phyloP scores from a whole-genome alignment of 2,329 filamentous ascomycete genomes.

The Gaeumannomyces sp. region DNA sequence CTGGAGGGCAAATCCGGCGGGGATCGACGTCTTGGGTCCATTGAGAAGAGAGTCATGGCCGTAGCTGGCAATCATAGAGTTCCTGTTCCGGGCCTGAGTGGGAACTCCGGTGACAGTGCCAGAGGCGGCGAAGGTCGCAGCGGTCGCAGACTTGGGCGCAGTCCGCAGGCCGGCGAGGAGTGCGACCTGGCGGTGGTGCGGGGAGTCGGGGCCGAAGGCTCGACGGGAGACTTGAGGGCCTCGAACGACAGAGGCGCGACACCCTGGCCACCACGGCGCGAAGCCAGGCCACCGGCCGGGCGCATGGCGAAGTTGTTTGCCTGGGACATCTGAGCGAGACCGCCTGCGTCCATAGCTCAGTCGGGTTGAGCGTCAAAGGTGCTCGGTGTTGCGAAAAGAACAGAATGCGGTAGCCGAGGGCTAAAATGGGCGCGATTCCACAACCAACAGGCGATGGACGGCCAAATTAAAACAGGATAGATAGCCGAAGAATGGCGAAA shows the following conservation, averaged over 20 bases:
- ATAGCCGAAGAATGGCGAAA: slow-evolving; percentile 2
- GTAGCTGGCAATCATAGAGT: slow-evolving; percentile 33
- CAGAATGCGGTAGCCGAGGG: neutral
- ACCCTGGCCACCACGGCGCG: slow-evolving; percentile 74
- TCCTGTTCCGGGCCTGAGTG: slow-evolving; percentile 37
- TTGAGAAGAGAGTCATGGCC: slow-evolving; percentile 38
- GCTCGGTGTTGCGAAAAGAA: slow-evolving; percentile 5
- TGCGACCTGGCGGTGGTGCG: slow-evolving; percentile 85
- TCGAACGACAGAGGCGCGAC: slow-evolving; percentile 87
- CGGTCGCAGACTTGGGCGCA: slow-evolving; percentile 78
- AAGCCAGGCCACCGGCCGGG: slow-evolving; percentile 75
- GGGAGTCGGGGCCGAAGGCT: slow-evolving; percentile 69
- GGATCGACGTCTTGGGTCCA: slow-evolving; percentile 53
- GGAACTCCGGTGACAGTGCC: slow-evolving; percentile 21
- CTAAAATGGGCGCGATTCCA: slow-evolving; percentile 8
- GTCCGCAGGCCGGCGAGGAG: slow-evolving; percentile 89
- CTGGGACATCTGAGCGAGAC: slow-evolving; percentile 99
- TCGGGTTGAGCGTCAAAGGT: slow-evolving; percentile 11
- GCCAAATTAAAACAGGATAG: slow-evolving; percentile 6
- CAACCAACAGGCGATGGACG: slow-evolving; percentile 2
- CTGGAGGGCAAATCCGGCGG: slow-evolving; percentile 34
- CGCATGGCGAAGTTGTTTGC: slow-evolving; percentile 71
- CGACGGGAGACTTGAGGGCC: slow-evolving; percentile 60
- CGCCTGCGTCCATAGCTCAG: slow-evolving; percentile 83
- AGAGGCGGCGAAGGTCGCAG: slow-evolving; percentile 54